These are phyloP conservation scores for Peniophora sp. DNA, from an alignment of 1,284 basidiomycete species.

Conservation along the genomic window DNA sequence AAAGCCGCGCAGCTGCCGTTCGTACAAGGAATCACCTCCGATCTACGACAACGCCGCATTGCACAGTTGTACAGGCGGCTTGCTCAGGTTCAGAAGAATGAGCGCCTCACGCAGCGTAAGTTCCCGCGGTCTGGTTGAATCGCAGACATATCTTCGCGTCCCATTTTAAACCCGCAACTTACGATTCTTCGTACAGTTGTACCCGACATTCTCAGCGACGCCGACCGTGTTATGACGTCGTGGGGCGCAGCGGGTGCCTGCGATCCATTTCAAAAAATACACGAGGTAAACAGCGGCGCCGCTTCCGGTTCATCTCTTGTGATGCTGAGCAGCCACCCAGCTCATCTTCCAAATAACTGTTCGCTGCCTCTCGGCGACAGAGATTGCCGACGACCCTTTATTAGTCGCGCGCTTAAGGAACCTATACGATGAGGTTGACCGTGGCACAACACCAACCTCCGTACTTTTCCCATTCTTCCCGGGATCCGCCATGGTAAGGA, in stretches of 20 bases:
- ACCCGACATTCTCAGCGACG: constrained; percentile 54
- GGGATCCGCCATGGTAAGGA: constrained; percentile 57
- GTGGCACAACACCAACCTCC: constrained; percentile 60
- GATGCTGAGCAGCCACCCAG: constrained; percentile 24
- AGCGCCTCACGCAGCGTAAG: constrained; percentile 50
- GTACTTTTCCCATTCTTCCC: constrained; percentile 69
- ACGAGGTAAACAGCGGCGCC: constrained; percentile 40
- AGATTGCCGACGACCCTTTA: constrained; percentile 56
- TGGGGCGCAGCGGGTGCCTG: constrained; percentile 56
- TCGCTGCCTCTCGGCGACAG: constrained; percentile 53
- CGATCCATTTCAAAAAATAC: constrained; percentile 63
- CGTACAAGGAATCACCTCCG: constrained; percentile 63
- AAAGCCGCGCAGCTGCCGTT: constrained; percentile 17
- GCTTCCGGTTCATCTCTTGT: background rate
- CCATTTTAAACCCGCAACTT: constrained; percentile 5
- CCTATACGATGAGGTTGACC: constrained; percentile 59
- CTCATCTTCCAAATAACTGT: constrained; percentile 66
- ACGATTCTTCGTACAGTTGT: constrained; percentile 36
- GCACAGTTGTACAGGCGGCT: constrained; percentile 64
- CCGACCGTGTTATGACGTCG: constrained; percentile 43
- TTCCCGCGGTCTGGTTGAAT: constrained; percentile 9
- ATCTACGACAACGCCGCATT: constrained; percentile 51
- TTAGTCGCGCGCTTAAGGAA: constrained; percentile 50
- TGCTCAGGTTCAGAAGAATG: constrained; percentile 48
- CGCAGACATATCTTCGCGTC: too few species aligned